A percentile compares a stretch with the other conserved stretches of the same genome.
phyloP scores from a whole-genome alignment of 1,284 basidiomycete species.

The Lentinula novae-zelandiae region DNA sequence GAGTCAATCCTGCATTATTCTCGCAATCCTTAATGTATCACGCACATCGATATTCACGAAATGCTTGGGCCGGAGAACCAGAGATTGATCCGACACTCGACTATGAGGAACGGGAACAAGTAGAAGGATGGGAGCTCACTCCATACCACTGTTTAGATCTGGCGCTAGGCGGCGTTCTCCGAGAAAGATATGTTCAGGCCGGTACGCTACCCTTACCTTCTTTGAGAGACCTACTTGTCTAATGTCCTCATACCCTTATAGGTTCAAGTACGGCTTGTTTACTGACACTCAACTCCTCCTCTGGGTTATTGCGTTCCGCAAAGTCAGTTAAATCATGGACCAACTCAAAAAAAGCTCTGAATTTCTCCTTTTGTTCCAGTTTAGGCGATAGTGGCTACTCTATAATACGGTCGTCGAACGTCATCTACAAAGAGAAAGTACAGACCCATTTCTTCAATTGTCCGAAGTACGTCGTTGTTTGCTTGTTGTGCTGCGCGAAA shows the following conservation, averaged over 20 bases:
- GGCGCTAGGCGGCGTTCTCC: conserved; percentile 69
- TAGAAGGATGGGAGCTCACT: conserved; percentile 52
- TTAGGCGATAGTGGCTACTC: conserved; percentile 85
- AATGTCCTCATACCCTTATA: conserved; percentile 24
- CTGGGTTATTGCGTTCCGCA: conserved; percentile 73
- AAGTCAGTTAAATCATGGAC: conserved; percentile 49
- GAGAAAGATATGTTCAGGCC: conserved; percentile 68
- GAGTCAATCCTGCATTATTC: conserved; percentile 79
- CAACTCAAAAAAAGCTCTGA: not conserved
- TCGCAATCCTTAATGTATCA: conserved; percentile 59
- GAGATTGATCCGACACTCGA: conserved; percentile 85
- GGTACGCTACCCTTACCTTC: conserved; percentile 49
- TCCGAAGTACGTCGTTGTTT: conserved; percentile 49
- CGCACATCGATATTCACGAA: conserved; percentile 56
- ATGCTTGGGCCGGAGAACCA: conserved; percentile 72
- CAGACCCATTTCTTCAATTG: conserved; percentile 87
- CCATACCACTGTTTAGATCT: conserved; percentile 62
- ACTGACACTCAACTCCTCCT: conserved; percentile 71
- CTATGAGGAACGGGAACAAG: conserved; percentile 63
- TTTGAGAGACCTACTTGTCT: not conserved
- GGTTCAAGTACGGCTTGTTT: conserved; percentile 88
- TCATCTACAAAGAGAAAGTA: conserved; percentile 58
- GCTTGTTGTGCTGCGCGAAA: not conserved
- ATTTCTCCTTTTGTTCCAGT: conserved; percentile 33
- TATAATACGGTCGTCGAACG: conserved; percentile 67